These are phyloP conservation scores for Akebia trifoliata DNA, from an alignment of 164 flowering plant genomes.

Conservation along the genomic window DNA sequence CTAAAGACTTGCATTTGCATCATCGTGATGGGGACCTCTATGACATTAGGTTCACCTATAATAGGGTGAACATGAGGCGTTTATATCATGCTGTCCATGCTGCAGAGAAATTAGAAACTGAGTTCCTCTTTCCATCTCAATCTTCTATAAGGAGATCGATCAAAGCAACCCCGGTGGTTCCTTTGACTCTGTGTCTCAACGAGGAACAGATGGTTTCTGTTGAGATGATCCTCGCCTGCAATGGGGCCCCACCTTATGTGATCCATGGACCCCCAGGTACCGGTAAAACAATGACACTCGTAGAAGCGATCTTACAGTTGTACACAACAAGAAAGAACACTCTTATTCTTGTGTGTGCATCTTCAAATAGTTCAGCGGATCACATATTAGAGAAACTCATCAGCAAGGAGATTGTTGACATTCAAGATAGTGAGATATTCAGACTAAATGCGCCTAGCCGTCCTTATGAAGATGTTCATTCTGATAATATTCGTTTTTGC, in stretches of 20 bases:
- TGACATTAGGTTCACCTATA: constrained; percentile 57
- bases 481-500: constrained; percentile 50
- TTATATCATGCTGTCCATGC: constrained; percentile 56
- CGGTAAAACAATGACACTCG: constrained; percentile 81
- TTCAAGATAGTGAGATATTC: constrained; percentile 50
- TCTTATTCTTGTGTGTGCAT: constrained; percentile 75
- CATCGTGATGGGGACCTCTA: constrained; percentile 41
- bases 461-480: constrained; percentile 54
- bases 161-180: constrained; percentile 33
- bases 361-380: constrained; percentile 95
- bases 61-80: constrained; percentile 63
- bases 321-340: constrained; percentile 32
- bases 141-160: constrained; percentile 32
- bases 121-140: constrained; percentile 62
- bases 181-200: constrained; percentile 49
- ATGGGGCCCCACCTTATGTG: constrained; percentile 80
- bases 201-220: constrained; percentile 72
- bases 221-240: constrained; percentile 73
- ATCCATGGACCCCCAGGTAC: constrained; percentile 99
- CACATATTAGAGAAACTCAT: constrained; percentile 61
- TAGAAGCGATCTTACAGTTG: constrained; percentile 81
- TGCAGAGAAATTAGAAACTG: constrained; percentile 37
- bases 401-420: constrained; percentile 21
- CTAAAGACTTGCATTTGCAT: constrained; percentile 36
- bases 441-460: constrained; percentile 79